Evolutionary conservation across 345 rosid genomes (phyloP).

Genomic region (Trapa bicornis): DNA sequence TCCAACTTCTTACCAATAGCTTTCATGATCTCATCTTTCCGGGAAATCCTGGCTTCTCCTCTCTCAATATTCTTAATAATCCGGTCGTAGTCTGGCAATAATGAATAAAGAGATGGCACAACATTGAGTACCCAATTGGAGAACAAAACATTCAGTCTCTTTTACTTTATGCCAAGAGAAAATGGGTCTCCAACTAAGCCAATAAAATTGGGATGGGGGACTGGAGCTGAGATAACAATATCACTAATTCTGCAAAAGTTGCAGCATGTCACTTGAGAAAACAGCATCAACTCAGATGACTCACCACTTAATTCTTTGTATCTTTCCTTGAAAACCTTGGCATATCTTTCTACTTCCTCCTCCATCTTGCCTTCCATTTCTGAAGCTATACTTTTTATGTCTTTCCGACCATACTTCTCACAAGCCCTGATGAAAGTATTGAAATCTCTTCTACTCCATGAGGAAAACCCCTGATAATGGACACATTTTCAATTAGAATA

Average conservation of each 20-base stretch:
- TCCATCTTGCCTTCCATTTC: slow-evolving; percentile 96
- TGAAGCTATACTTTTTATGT: slow-evolving; percentile 61
- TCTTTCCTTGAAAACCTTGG: slow-evolving; percentile 73
- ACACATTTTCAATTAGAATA: background rate
- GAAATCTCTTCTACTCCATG: slow-evolving; percentile 97
- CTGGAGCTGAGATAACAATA: background rate
- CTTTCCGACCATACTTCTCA: slow-evolving; percentile 92
- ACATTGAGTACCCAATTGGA: background rate
- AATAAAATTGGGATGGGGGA: background rate
- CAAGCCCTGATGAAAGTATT: slow-evolving; percentile 83
- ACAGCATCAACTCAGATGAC: slow-evolving; percentile 2
- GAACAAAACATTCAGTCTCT: background rate
- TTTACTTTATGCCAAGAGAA: background rate
- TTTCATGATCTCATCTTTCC: slow-evolving; percentile 97
- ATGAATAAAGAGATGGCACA: background rate
- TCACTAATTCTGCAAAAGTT: background rate
- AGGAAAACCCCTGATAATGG: slow-evolving; percentile 61
- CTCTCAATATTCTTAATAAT: slow-evolving; percentile 94
- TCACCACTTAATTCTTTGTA: slow-evolving; percentile 77
- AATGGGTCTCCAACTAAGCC: background rate
- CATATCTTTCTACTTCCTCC: slow-evolving; percentile 89
- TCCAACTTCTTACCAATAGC: slow-evolving; percentile 96
- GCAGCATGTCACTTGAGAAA: background rate
- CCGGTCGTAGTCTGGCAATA: slow-evolving; percentile 69
- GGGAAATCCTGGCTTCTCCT: slow-evolving; percentile 91